phyloP scores from a whole-genome alignment of 768 basidiomycete genomes.

The Harrya chromipes region DNA sequence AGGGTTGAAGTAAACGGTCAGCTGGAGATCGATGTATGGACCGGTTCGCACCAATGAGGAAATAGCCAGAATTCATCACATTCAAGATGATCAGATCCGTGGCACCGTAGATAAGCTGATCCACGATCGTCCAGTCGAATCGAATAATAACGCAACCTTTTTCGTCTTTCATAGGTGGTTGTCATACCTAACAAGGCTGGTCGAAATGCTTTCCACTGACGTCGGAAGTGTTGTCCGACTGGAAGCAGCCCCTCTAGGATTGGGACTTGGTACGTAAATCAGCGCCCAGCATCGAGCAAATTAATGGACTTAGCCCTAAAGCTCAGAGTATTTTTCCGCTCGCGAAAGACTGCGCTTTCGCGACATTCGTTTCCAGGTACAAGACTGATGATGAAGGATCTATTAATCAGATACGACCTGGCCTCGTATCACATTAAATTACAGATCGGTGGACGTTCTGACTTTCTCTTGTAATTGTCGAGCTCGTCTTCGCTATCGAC shows the following conservation, averaged over 20 bases:
- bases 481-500: too few species aligned
- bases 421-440: too few species aligned
- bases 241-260: not conserved
- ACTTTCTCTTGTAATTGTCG: too few species aligned
- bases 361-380: too few species aligned
- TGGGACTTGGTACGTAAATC: constrained; percentile 1
- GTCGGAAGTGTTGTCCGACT: not conserved
- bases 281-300: not conserved
- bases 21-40: not conserved
- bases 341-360: not conserved
- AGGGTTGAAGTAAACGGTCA: not conserved
- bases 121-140: not conserved
- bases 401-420: too few species aligned
- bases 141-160: not conserved
- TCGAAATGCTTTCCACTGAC: not conserved
- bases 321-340: not conserved
- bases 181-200: not conserved
- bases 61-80: not conserved
- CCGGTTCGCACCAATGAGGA: constrained; percentile 1
- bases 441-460: not conserved
- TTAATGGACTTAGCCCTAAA: not conserved
- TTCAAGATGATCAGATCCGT: constrained; percentile 1
- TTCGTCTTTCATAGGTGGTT: not conserved
- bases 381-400: too few species aligned
- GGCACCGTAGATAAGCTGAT: not conserved